Conservation (phyloP, 257 asterid genomes). For the Ophiorrhiza pumila region DNA sequence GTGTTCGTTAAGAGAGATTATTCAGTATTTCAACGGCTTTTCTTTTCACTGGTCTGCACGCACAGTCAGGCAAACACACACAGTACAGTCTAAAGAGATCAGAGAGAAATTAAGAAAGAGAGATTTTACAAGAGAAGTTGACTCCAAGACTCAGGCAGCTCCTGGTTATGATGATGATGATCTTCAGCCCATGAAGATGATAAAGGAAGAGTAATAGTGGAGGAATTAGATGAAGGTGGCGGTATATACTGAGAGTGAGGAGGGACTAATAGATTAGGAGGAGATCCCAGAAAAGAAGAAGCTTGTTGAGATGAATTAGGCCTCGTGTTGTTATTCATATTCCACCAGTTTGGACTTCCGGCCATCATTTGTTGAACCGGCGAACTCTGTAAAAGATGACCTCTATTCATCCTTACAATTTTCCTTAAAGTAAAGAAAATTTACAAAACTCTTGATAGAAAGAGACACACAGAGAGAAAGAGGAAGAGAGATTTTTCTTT, state of each 20-base stretch:
- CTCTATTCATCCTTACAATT: conserved; percentile 53
- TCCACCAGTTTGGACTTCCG: conserved; percentile 65
- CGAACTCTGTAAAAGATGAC: conserved; percentile 46
- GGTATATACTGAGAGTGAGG: conserved; percentile 28
- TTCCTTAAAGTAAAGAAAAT: background rate
- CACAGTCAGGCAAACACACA: too few species aligned
- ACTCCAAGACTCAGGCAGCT: conserved; percentile 66
- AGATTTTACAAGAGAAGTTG: conserved; percentile 55
- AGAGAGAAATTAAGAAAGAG: conserved; percentile 5
- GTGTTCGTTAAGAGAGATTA: too few species aligned
- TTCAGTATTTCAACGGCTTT: background rate
- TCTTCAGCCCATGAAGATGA: conserved; percentile 42
- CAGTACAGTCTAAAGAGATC: too few species aligned
- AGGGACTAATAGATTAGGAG: conserved; percentile 22
- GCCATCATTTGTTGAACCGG: conserved; percentile 57
- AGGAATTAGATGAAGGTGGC: conserved; percentile 22
- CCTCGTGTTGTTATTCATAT: conserved; percentile 33
- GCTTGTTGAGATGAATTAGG: conserved; percentile 26
- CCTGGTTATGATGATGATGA: conserved; percentile 28
- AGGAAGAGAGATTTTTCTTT: conserved; percentile 7
- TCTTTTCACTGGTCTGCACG: background rate
- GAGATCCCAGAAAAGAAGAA: conserved; percentile 31
- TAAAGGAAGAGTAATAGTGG: conserved; percentile 16
- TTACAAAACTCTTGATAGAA: background rate
- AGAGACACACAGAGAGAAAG: background rate